Evolutionary conservation across 768 basidiomycete genomes (phyloP).

Genomic region (Flagelloscypha sp.): DNA sequence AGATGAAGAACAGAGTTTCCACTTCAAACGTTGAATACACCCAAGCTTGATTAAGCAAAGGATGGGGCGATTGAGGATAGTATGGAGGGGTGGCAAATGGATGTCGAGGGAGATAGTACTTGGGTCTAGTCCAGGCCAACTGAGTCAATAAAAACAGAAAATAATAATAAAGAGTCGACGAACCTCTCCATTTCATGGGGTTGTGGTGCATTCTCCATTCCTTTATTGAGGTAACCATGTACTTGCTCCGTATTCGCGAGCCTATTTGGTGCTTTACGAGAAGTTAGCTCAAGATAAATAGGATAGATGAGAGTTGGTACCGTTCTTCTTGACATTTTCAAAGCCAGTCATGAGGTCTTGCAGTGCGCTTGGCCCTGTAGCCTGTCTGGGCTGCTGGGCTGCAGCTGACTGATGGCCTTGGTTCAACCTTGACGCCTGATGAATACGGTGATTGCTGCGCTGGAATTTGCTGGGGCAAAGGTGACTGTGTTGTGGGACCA

Average conservation of each 20-base stretch:
- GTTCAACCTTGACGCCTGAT: constrained; percentile 61
- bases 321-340: constrained; percentile 94
- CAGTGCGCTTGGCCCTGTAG: no score
- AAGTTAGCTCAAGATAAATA: constrained; percentile 40
- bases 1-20: constrained; percentile 97
- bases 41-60: constrained; percentile 70
- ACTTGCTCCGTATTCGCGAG: constrained; percentile 85
- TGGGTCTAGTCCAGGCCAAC: constrained; percentile 50
- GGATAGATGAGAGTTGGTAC: constrained; percentile 28
- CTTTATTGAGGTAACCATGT: constrained; percentile 80
- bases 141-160: background rate
- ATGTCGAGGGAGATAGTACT: constrained; percentile 93
- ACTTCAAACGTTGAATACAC: constrained; percentile 90
- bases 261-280: no score
- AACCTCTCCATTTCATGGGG: constrained; percentile 96
- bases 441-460: constrained; percentile 52
- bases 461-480: no score
- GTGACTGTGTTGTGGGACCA: no score
- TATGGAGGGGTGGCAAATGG: constrained; percentile 87
- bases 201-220: no score
- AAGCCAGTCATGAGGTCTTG: constrained; percentile 92
- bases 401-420: constrained; percentile 50
- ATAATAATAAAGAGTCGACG: constrained; percentile 26
- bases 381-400: constrained; percentile 38
- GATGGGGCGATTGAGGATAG: constrained; percentile 86